A percentile compares a stretch with the other conserved stretches of the same genome.
Conservation (phyloP, 2,329 filamentous ascomycete genomes). For the Sporothrix pallida region DNA sequence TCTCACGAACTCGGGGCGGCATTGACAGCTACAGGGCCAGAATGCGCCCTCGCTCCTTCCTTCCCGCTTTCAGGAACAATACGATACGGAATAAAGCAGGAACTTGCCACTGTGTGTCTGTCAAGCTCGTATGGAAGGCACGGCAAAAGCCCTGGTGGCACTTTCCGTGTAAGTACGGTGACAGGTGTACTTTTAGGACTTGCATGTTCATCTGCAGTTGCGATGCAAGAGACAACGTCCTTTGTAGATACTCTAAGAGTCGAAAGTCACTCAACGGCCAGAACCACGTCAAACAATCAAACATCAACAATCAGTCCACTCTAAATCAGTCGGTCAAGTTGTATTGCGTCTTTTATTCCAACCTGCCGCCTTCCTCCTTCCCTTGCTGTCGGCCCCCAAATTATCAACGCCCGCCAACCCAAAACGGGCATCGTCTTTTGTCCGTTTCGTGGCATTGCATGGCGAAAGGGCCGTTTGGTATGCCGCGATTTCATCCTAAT, state of each 20-base stretch:
- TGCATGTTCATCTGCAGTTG: no score
- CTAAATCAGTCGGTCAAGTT: not conserved
- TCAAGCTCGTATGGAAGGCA: conserved; percentile 4
- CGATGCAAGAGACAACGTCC: no score
- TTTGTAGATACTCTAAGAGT: no score
- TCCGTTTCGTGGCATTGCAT: conserved; percentile 13
- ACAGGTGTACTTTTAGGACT: not conserved
- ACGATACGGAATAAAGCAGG: not conserved
- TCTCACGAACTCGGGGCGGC: not conserved
- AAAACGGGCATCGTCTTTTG: not conserved
- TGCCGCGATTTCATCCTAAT: conserved; percentile 5
- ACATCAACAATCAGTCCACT: not conserved
- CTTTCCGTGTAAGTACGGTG: not conserved
- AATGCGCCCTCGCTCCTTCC: not conserved
- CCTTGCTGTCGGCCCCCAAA: not conserved
- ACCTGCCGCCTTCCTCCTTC: not conserved
- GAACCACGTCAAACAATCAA: not conserved
- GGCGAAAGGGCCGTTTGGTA: not conserved
- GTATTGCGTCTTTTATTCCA: conserved; percentile 19
- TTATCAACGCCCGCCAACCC: not conserved
- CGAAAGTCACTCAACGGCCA: not conserved
- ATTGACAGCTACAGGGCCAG: conserved; percentile 18
- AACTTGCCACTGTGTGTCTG: not conserved
- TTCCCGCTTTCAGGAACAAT: not conserved
- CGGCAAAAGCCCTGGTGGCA: not conserved